Evolutionary conservation across 2,329 filamentous ascomycete species (phyloP).

Genomic region (Dactylellina haptotyla): DNA sequence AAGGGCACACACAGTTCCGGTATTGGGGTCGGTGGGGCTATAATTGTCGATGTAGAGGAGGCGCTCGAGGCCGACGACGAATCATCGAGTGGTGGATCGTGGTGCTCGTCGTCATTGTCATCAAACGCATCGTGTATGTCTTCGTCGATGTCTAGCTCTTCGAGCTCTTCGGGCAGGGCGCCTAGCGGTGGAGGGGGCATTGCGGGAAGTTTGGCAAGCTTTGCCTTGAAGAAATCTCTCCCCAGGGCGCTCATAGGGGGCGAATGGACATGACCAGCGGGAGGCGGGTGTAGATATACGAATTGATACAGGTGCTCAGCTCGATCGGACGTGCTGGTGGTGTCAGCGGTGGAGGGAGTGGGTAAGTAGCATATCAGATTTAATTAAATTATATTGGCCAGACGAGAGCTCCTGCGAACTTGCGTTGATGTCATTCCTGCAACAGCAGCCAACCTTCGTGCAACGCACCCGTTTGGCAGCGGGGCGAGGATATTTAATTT

Average conservation of each 20-base stretch:
- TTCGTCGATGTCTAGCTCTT: slow-evolving; percentile 68
- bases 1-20: slow-evolving; percentile 70
- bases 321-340: too few species aligned
- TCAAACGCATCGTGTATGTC: slow-evolving; percentile 62
- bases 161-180: slow-evolving; percentile 61
- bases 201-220: slow-evolving; percentile 72
- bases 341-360: background rate
- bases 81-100: slow-evolving; percentile 63
- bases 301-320: too few species aligned
- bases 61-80: slow-evolving; percentile 84
- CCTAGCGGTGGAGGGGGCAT: slow-evolving; percentile 64
- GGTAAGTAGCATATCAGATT: background rate
- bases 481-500: background rate
- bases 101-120: slow-evolving; percentile 60
- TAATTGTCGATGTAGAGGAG: slow-evolving; percentile 90
- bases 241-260: slow-evolving; percentile 80
- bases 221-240: slow-evolving; percentile 79
- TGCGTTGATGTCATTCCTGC: slow-evolving; percentile 49
- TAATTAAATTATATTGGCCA: background rate
- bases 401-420: background rate
- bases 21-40: slow-evolving; percentile 79
- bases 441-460: slow-evolving; percentile 27
- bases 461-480: background rate
- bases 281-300: background rate
- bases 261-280: slow-evolving; percentile 9